Base-by-base conservation (phyloP, 345 rosid genomes). In the Noccaea bulbosa region DNA sequence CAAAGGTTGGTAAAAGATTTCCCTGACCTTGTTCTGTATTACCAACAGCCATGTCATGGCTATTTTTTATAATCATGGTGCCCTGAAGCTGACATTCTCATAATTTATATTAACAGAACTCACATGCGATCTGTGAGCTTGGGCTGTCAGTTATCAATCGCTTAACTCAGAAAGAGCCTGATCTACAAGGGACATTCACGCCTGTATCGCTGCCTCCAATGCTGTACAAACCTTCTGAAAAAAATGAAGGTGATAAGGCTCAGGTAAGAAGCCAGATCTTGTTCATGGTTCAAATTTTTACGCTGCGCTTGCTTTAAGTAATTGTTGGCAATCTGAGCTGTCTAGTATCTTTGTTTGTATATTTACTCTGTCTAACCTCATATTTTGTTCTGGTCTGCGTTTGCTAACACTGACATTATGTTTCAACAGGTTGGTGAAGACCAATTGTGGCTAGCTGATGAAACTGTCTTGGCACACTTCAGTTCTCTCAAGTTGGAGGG, bases 51-150 rank as follows among this genome's bases (percentile, higher is more conserved):
- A 20, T 46, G 44, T 15, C 43, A 33, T 47, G 62, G 24, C 43
- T 56, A 44, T 16, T 58, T 65, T 58, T 43, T 10, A 35, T 17
- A 56, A 35, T 56, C 39, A 14, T 65, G 65, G 63, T 66, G 47
- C 47, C 54, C 5, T 57, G 11, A 41, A 65, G 68, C 69, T 77
- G 45, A 77, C 72, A 57, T 44, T 67, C 44, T 56, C 40, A 61
- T 62, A 68, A 57, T 69, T 76, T 61, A 32, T 35, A 58, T 82
- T 70, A 54, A 59, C 97, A 94, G 99, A 94, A 84, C 70, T 89
- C 96, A 16, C 86, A 87, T 76, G 97, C 96, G 69, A 81, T 94
- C 60, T 86, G 88, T 82, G 99, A 88, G 73, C 89, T 94, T 69
- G 99, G 98, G 73, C 76, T 93, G 77, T 81, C 85, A 44, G 80